Conservation (phyloP, 1,139 yeast genomes). For the Suhomyces atakaporum region DNA sequence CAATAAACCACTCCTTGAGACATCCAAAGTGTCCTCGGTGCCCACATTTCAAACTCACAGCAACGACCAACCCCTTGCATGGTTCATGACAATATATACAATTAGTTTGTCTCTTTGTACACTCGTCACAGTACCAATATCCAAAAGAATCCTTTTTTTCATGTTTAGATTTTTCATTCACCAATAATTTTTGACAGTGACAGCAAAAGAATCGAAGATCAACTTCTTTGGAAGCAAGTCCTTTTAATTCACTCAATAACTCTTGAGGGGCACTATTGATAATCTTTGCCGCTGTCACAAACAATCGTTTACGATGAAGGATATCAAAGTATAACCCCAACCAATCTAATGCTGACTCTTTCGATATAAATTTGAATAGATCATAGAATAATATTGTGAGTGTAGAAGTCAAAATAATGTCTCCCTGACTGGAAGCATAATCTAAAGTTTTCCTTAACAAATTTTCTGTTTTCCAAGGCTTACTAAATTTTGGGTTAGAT, state of each 20-base stretch:
- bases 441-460: conserved; percentile 47
- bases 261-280: conserved; percentile 47
- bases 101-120: conserved; percentile 59
- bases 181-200: conserved; percentile 61
- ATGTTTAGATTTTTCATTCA: conserved; percentile 61
- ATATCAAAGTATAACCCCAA: conserved; percentile 58
- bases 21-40: conserved; percentile 88
- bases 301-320: conserved; percentile 54
- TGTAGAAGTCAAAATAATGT: conserved; percentile 62
- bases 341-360: conserved; percentile 51
- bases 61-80: conserved; percentile 68
- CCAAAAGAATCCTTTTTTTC: conserved; percentile 44
- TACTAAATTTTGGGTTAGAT: conserved; percentile 8
- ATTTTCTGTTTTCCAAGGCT: conserved; percentile 37
- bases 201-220: conserved; percentile 68
- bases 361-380: conserved; percentile 23
- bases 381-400: conserved; percentile 58
- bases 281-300: conserved; percentile 60
- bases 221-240: conserved; percentile 54
- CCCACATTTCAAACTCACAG: conserved; percentile 73
- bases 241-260: conserved; percentile 41
- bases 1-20: conserved; percentile 74
- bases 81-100: conserved; percentile 86
- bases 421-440: conserved; percentile 65
- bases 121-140: conserved; percentile 83